A percentile compares a stretch with the other conserved stretches of the same genome.
Evolutionary conservation across 352 stramenopile species (phyloP).

Genomic region (Phytopythium helicoides): DNA sequence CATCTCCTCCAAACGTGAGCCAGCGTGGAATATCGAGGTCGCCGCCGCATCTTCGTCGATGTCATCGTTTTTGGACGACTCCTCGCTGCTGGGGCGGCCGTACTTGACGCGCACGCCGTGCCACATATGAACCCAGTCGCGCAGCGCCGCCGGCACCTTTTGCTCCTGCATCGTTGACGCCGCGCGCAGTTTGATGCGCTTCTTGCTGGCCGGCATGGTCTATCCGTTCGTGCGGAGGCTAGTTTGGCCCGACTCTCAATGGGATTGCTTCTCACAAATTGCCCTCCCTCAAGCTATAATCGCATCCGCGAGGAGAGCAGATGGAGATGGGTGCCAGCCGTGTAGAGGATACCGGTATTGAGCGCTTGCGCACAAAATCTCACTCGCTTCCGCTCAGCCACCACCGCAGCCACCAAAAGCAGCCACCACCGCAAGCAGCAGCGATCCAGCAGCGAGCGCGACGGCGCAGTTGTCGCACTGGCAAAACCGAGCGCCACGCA

Average conservation of each 20-base stretch:
- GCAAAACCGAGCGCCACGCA: too few relatives aligned
- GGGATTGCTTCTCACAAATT: too few relatives aligned
- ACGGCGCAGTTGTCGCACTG: too few relatives aligned
- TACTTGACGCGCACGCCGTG: constrained; percentile 71
- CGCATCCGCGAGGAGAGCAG: neutral
- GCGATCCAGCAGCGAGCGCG: too few relatives aligned
- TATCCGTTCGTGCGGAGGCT: too few relatives aligned
- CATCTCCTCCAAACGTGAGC: constrained; percentile 57
- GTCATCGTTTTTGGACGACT: neutral
- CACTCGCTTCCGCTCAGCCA: too few relatives aligned
- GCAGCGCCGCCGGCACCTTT: constrained; percentile 51
- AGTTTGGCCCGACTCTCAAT: too few relatives aligned
- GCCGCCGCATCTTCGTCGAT: neutral
- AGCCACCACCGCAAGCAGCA: too few relatives aligned
- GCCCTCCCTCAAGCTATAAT: too few relatives aligned
- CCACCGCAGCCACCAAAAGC: too few relatives aligned
- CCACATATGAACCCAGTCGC: constrained; percentile 82
- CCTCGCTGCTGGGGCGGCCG: constrained; percentile 6
- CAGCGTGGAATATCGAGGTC: constrained; percentile 65
- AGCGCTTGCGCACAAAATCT: too few relatives aligned
- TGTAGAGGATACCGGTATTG: neutral
- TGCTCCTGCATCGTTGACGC: constrained; percentile 43
- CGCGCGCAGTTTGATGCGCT: constrained; percentile 64
- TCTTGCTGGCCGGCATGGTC: constrained; percentile 76
- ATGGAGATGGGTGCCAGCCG: neutral